A percentile compares a stretch with the other conserved stretches of the same genome.
phyloP scores from a whole-genome alignment of 2,329 filamentous ascomycete genomes.

The Alternaria brassicicola region DNA sequence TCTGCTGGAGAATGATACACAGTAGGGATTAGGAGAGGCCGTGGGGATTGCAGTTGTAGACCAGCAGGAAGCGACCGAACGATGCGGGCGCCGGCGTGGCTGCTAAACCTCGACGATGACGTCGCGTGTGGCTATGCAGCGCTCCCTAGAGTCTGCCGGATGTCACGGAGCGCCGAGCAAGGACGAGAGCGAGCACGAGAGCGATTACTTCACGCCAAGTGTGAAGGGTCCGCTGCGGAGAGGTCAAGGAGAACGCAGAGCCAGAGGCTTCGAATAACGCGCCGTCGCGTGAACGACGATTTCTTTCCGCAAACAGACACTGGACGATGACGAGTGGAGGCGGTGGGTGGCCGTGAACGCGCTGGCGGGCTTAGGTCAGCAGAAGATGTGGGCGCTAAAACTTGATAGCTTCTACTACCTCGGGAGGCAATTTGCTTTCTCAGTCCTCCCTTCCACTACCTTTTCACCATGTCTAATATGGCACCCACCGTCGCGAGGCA shows the following conservation, averaged over 20 bases:
- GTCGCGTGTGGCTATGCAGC: conserved; percentile 15
- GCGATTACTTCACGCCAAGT: not conserved
- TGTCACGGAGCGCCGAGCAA: conserved; percentile 13
- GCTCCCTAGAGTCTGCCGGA: conserved; percentile 8
- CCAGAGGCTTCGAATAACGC: not conserved
- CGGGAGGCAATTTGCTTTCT: conserved; percentile 8
- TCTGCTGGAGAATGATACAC: conserved; percentile 12
- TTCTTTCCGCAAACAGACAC: conserved; percentile 7
- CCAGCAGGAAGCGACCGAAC: conserved; percentile 14
- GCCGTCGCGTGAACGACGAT: not conserved
- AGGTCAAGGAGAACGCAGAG: not conserved
- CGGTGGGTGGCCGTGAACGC: not conserved
- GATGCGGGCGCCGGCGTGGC: conserved; percentile 39
- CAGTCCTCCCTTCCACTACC: conserved; percentile 15
- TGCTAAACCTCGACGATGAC: conserved; percentile 13
- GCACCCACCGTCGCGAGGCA: conserved; percentile 75
- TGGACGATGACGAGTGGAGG: not conserved
- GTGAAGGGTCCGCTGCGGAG: not conserved
- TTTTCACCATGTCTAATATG: conserved; percentile 52
- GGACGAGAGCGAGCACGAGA: conserved; percentile 1
- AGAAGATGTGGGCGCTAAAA: not conserved
- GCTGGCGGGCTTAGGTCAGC: not conserved
- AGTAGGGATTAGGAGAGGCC: conserved; percentile 8
- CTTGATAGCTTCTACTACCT: conserved; percentile 5
- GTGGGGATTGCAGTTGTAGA: conserved; percentile 1